Evolutionary conservation across 306 rosid genomes (phyloP).

Genomic region (Corylus americana): DNA sequence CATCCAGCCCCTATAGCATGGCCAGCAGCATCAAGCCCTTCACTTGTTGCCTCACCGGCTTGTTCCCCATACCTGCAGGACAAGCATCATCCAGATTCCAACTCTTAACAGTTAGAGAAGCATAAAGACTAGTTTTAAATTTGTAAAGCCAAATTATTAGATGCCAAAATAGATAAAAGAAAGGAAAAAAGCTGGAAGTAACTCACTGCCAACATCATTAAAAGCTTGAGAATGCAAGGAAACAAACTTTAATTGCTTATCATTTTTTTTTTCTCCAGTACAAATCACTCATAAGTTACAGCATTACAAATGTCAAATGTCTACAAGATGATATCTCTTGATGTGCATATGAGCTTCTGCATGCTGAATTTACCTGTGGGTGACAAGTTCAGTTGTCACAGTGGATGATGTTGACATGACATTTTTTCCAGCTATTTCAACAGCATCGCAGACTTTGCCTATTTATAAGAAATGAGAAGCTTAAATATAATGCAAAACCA

Average conservation of each 20-base stretch:
- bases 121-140: neutral
- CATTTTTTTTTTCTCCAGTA: neutral
- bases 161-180: neutral
- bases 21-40: conserved; percentile 89
- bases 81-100: conserved; percentile 25
- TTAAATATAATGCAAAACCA: conserved; percentile 10
- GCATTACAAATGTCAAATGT: neutral
- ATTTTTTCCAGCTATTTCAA: conserved; percentile 87
- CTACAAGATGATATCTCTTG: conserved; percentile 11
- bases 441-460: conserved; percentile 92
- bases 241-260: neutral
- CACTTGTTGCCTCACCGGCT: conserved; percentile 77
- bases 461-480: conserved; percentile 27
- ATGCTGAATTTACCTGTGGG: conserved; percentile 63
- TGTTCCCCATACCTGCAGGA: conserved; percentile 81
- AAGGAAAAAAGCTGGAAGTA: neutral
- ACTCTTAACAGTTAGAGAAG: conserved; percentile 20
- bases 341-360: neutral
- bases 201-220: neutral
- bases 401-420: conserved; percentile 86
- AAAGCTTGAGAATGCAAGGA: conserved; percentile 8
- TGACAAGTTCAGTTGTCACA: conserved; percentile 83
- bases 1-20: conserved; percentile 89
- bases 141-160: neutral
- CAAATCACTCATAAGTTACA: conserved; percentile 7